Evolutionary conservation across 129 eudicot genomes (phyloP), one percentile per base, ranked within the genome.

Genomic region (sunflower (Helianthus annuus)): DNA sequence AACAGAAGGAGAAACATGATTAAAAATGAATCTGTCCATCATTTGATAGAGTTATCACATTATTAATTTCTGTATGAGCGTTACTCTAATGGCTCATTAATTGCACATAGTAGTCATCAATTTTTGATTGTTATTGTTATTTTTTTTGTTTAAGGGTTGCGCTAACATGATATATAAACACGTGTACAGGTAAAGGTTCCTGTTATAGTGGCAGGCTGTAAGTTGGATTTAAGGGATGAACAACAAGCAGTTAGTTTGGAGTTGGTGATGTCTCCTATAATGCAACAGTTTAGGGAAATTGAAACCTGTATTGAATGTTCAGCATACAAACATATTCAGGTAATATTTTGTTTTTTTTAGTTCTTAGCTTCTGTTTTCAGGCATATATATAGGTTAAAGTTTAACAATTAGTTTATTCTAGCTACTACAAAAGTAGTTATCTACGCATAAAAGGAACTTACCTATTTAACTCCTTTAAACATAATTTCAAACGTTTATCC

Each of bases 201-300:
- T 34, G 93, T 94, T 40, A 85, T 94, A 79, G 98, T 94, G 79
- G 97, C 86, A 71, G 98, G 97, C 61, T 94, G 98, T 74, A 94
- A 86, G 84, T 78, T 94, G 80, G 98, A 94, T 84, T 68, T 90
- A 82, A 88, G 96, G 83, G 91, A 84, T 72, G 96, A 88, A 17
- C 85, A 87, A n/a, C 91, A 88, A 38, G 82, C 89, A 68, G 79
- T 79, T 38, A 90, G 86, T 63, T 55, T 90, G 73, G 98, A 88
- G 83, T 85, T 82, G 85, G 96, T 84, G 80, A 94, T 94, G 97
- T 86, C 97, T 11, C 97, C 97, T 51, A 82, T 94, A 68, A 88
- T 94, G 97, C 93, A 88, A 78, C 89, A 90, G 66, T 94, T 90
- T 74, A 88, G 91, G 52, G 97, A 87, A 64, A 87, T 90, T 72